These are phyloP conservation scores for Leccinum disarticulatum DNA, from an alignment of 768 basidiomycete genomes.

Conservation along the genomic window DNA sequence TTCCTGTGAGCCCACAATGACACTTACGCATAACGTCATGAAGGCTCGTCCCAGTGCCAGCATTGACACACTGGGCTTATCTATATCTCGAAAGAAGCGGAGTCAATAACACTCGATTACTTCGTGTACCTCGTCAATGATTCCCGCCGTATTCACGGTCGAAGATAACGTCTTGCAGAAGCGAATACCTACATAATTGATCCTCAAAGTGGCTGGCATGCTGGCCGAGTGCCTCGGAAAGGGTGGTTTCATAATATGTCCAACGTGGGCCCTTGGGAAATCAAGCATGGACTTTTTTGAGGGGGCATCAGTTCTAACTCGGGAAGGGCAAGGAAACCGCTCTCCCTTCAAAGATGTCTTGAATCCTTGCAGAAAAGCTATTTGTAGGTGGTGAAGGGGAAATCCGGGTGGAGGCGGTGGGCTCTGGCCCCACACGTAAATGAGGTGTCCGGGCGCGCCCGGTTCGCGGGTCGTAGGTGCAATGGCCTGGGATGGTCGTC, in stretches of 20 bases:
- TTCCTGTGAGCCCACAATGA: conserved; percentile 1
- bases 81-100: conserved; percentile 5
- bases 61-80: conserved; percentile 2
- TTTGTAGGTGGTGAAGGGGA: background rate
- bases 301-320: background rate
- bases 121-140: conserved; percentile 10
- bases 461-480: background rate
- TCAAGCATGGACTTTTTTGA: background rate
- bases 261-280: background rate
- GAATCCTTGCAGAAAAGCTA: background rate
- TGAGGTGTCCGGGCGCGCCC: background rate
- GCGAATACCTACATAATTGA: background rate
- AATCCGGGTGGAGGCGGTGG: background rate
- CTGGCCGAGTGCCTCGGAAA: conserved; percentile 4
- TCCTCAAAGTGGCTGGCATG: background rate
- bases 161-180: background rate
- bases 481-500: background rate
- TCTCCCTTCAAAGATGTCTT: background rate
- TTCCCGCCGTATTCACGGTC: background rate
- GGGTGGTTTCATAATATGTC: background rate
- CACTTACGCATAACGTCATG: conserved; percentile 5
- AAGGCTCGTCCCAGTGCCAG: conserved; percentile 1
- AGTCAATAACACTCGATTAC: background rate
- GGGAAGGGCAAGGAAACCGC: background rate
- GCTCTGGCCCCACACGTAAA: background rate